Conservation (phyloP, 2,329 filamentous ascomycete genomes). For the Cercospora sp. region DNA sequence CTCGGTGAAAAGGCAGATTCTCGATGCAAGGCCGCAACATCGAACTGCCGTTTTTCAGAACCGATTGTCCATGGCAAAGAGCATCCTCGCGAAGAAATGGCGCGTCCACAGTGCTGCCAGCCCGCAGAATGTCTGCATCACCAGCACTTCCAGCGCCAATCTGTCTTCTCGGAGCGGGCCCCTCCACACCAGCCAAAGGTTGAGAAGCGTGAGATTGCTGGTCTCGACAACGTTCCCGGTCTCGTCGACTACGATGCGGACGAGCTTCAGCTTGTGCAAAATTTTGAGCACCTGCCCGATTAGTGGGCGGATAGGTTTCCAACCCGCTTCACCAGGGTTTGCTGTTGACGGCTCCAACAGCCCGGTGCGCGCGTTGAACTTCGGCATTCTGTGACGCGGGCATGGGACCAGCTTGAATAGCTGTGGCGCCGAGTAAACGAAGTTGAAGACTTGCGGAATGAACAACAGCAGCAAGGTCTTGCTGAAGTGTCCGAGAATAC, state of each 20-base stretch:
- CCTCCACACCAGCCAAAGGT: conserved; percentile 94
- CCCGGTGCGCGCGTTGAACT: conserved; percentile 81
- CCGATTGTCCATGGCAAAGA: conserved; percentile 86
- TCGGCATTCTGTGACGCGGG: conserved; percentile 85
- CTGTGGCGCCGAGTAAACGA: conserved; percentile 88
- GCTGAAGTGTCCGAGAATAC: conserved; percentile 95
- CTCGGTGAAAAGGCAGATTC: conserved; percentile 10
- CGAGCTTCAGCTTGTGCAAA: conserved; percentile 66
- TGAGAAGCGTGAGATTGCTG: conserved; percentile 89
- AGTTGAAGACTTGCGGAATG: conserved; percentile 94
- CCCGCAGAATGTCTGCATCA: conserved; percentile 74
- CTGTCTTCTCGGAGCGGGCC: conserved; percentile 86
- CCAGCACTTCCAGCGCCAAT: conserved; percentile 74
- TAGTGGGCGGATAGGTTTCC: conserved; percentile 64
- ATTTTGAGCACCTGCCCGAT: conserved; percentile 66
- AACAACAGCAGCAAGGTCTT: conserved; percentile 92
- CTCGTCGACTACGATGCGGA: conserved; percentile 67
- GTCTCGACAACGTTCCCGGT: conserved; percentile 73
- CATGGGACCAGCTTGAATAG: conserved; percentile 88
- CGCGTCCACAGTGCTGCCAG: conserved; percentile 81
- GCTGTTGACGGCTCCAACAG: conserved; percentile 85
- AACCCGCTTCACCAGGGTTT: conserved; percentile 56
- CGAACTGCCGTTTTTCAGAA: conserved; percentile 21
- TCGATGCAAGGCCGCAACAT: conserved; percentile 23
- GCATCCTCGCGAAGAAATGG: conserved; percentile 79